Conservation (phyloP, 768 basidiomycete species). For the Podaxis sp. region DNA sequence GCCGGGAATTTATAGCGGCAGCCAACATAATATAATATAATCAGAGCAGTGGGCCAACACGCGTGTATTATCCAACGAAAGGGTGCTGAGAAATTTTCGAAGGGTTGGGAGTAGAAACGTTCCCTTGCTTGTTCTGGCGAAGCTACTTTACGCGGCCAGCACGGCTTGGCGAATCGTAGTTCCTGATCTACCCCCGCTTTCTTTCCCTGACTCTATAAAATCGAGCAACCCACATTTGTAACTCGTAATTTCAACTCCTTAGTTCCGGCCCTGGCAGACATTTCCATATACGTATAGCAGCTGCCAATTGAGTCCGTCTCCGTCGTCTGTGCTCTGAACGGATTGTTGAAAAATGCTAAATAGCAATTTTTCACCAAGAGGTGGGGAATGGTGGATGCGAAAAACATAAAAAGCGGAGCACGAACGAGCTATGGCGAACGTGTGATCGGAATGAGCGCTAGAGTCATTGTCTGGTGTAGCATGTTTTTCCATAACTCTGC, state of each 20-base stretch:
- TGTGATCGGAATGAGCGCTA: conserved; percentile 3
- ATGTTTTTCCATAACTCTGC: not conserved
- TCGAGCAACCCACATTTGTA: not conserved
- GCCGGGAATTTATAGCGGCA: conserved; percentile 8
- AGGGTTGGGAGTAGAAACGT: not conserved
- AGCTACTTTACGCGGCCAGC: not conserved
- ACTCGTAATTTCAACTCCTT: not conserved
- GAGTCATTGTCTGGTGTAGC: not conserved
- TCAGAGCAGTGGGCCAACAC: not conserved
- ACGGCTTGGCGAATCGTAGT: not conserved
- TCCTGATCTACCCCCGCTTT: not conserved
- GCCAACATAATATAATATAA: not conserved
- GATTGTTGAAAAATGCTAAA: not conserved
- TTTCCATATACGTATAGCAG: not conserved
- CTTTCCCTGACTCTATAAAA: not conserved
- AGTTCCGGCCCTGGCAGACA: conserved; percentile 1
- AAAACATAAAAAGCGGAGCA: not conserved
- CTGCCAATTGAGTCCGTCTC: too few species aligned
- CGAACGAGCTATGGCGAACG: conserved; percentile 9
- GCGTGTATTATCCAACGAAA: not conserved
- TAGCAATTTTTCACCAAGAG: not conserved
- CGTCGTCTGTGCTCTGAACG: not conserved
- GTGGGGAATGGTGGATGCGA: not conserved
- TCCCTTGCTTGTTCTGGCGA: not conserved
- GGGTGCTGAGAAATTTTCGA: conserved; percentile 10